phyloP scores from a whole-genome alignment of 2,329 filamentous ascomycete genomes.

The Trichoderma koningiopsis region DNA sequence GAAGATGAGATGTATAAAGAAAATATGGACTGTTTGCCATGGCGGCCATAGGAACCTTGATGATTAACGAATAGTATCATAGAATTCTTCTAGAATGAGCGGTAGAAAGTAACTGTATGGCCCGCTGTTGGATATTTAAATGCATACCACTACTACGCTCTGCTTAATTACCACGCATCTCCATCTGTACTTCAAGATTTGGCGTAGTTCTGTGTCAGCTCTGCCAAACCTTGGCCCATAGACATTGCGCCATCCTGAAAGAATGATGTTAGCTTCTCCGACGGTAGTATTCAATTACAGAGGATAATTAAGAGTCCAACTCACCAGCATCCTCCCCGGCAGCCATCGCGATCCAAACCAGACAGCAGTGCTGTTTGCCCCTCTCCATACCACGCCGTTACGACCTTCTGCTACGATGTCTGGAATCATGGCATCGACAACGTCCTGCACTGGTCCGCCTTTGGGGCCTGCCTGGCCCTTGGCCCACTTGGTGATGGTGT shows the following conservation, averaged over 20 bases:
- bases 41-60: background rate
- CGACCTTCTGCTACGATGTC: conserved; percentile 15
- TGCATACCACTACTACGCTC: background rate
- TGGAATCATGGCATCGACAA: conserved; percentile 4
- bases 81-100: background rate
- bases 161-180: background rate
- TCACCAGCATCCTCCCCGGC: conserved; percentile 17
- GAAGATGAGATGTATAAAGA: background rate
- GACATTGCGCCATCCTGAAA: conserved; percentile 13
- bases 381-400: conserved; percentile 17
- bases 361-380: conserved; percentile 8
- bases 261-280: no score
- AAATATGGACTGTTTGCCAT: background rate
- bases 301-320: background rate
- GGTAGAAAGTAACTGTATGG: background rate
- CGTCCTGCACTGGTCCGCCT: conserved; percentile 2
- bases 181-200: background rate
- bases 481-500: conserved; percentile 20
- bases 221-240: conserved; percentile 15
- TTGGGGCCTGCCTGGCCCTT: conserved; percentile 20
- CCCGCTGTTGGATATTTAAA: background rate
- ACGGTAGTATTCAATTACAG: no score
- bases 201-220: background rate
- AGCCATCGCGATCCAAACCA: conserved; percentile 21
- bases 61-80: background rate